phyloP scores from a whole-genome alignment of 2,329 filamentous ascomycete species.

The Aquanectria penicillioides region DNA sequence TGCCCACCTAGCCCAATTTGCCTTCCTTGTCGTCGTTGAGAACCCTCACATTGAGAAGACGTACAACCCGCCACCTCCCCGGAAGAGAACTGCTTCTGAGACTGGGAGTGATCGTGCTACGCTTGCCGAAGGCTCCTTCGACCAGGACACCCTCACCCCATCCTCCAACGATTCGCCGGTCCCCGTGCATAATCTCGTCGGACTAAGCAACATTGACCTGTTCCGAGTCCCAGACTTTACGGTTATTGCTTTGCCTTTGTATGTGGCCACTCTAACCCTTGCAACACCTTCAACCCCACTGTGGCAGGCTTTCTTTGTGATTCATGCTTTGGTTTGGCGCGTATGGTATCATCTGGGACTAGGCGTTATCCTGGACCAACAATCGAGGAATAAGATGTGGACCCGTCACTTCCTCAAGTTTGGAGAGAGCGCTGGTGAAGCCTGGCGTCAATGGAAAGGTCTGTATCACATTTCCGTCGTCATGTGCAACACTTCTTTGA shows the following conservation, averaged over 20 bases:
- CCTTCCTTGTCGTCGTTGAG: slow-evolving; percentile 90
- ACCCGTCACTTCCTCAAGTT: slow-evolving; percentile 98
- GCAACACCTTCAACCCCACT: slow-evolving; percentile 80
- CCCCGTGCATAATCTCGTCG: slow-evolving; percentile 84
- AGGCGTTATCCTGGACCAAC: slow-evolving; percentile 83
- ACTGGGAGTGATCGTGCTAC: slow-evolving; percentile 43
- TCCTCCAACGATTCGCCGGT: slow-evolving; percentile 59
- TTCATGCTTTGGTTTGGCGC: slow-evolving; percentile 84
- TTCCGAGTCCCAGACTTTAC: slow-evolving; percentile 88
- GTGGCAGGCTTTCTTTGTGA: slow-evolving; percentile 82
- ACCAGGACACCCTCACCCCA: slow-evolving; percentile 36
- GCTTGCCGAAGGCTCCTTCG: slow-evolving; percentile 38
- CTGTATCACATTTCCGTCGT: slow-evolving; percentile 93
- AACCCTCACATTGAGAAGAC: slow-evolving; percentile 98
- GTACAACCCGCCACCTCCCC: slow-evolving; percentile 90
- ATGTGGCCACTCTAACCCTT: slow-evolving; percentile 77
- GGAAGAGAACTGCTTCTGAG: slow-evolving; percentile 59
- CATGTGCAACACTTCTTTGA: slow-evolving; percentile 88
- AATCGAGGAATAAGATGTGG: slow-evolving; percentile 93
- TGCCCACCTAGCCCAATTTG: slow-evolving; percentile 93
- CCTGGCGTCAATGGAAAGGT: slow-evolving; percentile 98
- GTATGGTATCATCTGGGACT: slow-evolving; percentile 93
- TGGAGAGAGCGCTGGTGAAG: slow-evolving; percentile 88
- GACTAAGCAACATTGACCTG: slow-evolving; percentile 84
- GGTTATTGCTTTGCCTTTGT: slow-evolving; percentile 78